phyloP scores from a whole-genome alignment of 1,284 basidiomycete species.

The Sporisorium exsertum region DNA sequence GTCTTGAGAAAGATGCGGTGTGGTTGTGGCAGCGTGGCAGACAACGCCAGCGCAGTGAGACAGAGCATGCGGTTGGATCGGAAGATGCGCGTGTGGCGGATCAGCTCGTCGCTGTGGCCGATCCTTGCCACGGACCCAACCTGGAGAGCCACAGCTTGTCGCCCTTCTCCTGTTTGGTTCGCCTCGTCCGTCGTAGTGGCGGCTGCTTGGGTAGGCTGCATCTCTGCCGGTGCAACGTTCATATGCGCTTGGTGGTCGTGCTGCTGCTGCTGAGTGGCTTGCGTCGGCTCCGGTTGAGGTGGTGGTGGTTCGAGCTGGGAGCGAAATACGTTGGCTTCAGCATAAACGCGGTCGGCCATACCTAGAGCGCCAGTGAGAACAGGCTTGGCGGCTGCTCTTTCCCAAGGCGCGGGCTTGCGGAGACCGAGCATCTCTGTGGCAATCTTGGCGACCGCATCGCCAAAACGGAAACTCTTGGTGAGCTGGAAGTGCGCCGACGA shows the following conservation, averaged over 20 bases:
- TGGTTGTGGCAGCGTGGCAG: conserved; percentile 31
- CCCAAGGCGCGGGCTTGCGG: conserved; percentile 56
- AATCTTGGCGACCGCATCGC: conserved; percentile 52
- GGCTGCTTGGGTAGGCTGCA: not conserved
- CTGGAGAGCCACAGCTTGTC: conserved; percentile 29
- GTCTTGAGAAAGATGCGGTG: conserved; percentile 61
- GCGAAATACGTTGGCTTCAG: conserved; percentile 38
- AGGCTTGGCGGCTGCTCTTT: conserved; percentile 28
- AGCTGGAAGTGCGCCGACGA: conserved; percentile 54
- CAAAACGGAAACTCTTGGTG: conserved; percentile 65
- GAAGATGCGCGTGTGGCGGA: conserved; percentile 58
- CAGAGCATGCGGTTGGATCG: conserved; percentile 58
- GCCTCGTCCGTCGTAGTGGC: not conserved
- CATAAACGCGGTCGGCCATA: conserved; percentile 38
- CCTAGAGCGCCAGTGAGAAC: conserved; percentile 46
- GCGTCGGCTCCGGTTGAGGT: not conserved
- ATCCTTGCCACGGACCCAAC: conserved; percentile 23
- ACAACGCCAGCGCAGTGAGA: conserved; percentile 54
- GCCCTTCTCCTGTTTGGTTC: conserved; percentile 19
- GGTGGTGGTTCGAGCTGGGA: conserved; percentile 9
- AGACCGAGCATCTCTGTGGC: conserved; percentile 56
- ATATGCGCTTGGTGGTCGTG: not conserved
- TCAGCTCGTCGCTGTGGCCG: conserved; percentile 23
- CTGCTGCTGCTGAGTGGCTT: conserved; percentile 11
- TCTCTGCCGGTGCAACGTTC: not conserved